These are phyloP conservation scores for Colletotrichum orbiculare DNA, from an alignment of 2,329 filamentous ascomycete species.

Conservation along the genomic window DNA sequence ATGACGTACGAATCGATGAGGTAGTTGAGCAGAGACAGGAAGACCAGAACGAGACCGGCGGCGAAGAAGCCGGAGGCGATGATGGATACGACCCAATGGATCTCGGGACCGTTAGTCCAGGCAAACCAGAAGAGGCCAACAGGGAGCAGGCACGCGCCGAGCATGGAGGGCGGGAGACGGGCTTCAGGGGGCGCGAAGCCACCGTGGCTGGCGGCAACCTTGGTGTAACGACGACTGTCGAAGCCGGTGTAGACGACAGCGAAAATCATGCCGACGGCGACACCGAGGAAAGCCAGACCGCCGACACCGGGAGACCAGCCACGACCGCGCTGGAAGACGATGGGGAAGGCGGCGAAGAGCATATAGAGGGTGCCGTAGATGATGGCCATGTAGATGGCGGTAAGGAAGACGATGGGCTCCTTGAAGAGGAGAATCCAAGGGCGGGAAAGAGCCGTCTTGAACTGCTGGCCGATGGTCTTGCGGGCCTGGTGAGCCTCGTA, in stretches of 20 bases:
- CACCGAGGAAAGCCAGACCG: conserved; percentile 75
- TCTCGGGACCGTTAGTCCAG: conserved; percentile 62
- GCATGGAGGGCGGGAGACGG: conserved; percentile 63
- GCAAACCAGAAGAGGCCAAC: conserved; percentile 68
- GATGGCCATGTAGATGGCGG: conserved; percentile 75
- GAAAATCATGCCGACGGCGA: conserved; percentile 73
- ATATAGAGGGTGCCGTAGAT: conserved; percentile 69
- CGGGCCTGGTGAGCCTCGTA: conserved; percentile 61
- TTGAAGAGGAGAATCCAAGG: conserved; percentile 77
- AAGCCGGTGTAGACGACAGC: conserved; percentile 61
- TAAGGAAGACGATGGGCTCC: conserved; percentile 76
- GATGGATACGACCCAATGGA: conserved; percentile 62
- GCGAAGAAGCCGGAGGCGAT: conserved; percentile 48
- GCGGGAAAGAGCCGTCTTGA: conserved; percentile 55
- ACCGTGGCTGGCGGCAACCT: conserved; percentile 49
- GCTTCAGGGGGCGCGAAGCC: conserved; percentile 68
- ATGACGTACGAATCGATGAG: conserved; percentile 69
- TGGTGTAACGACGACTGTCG: conserved; percentile 57
- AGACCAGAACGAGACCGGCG: conserved; percentile 60
- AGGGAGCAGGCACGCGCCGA: conserved; percentile 66
- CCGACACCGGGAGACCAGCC: conserved; percentile 70
- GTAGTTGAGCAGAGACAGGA: conserved; percentile 65
- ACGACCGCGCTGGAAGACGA: conserved; percentile 71
- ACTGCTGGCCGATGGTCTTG: conserved; percentile 55
- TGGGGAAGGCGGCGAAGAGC: conserved; percentile 70